Evolutionary conservation across 108 stramenopile genomes (phyloP).

Genomic region (Mediolabrus comicus): DNA sequence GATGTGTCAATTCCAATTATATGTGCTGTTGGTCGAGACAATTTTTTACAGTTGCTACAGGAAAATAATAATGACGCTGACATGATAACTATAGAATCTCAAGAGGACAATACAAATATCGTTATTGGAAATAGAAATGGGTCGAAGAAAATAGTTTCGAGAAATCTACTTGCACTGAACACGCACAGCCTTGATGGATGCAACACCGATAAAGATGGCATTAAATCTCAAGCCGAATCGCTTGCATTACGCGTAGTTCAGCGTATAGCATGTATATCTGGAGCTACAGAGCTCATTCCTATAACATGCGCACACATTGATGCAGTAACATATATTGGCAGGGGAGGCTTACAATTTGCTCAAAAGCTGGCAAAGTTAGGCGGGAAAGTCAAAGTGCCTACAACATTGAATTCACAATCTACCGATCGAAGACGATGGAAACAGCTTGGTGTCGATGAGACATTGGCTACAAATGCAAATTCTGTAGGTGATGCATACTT

Average conservation of each 20-base stretch:
- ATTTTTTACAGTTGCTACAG: slow-evolving; percentile 15
- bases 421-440: slow-evolving; percentile 71
- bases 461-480: slow-evolving; percentile 48
- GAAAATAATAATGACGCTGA: neutral
- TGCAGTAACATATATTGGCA: slow-evolving; percentile 84
- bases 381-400: slow-evolving; percentile 67
- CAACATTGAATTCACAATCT: slow-evolving; percentile 78
- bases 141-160: neutral
- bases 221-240: slow-evolving; percentile 37
- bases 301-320: slow-evolving; percentile 73
- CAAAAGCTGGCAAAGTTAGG: slow-evolving; percentile 58
- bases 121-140: slow-evolving; percentile 2
- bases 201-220: neutral
- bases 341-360: slow-evolving; percentile 68
- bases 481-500: slow-evolving; percentile 73
- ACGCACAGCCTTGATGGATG: neutral
- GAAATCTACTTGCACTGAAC: slow-evolving; percentile 13
- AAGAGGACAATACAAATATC: slow-evolving; percentile 1
- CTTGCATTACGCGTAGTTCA: slow-evolving; percentile 53
- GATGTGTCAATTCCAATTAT: slow-evolving; percentile 17
- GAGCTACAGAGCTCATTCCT: slow-evolving; percentile 25
- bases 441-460: slow-evolving; percentile 52
- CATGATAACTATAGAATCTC: neutral
- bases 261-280: slow-evolving; percentile 55
- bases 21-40: slow-evolving; percentile 18